These are phyloP conservation scores for Gnomoniopsis sp. DNA, from an alignment of 2,329 filamentous ascomycete genomes.

Conservation along the genomic window DNA sequence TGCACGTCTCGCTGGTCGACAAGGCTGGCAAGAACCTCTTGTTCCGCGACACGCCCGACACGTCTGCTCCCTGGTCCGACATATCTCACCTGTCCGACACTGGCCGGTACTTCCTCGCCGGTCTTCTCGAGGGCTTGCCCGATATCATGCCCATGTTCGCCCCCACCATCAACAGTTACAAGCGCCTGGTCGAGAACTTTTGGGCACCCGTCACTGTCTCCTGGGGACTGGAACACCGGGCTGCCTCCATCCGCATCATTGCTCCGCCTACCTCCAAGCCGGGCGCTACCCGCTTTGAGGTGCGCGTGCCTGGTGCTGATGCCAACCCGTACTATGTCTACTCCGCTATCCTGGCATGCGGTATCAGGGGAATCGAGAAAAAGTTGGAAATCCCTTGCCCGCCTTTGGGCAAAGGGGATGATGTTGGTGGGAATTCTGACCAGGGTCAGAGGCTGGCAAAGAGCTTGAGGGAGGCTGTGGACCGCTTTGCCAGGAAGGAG, in stretches of 20 bases:
- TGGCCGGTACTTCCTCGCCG: slow-evolving; percentile 89
- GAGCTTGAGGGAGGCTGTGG: slow-evolving; percentile 79
- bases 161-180: slow-evolving; percentile 96
- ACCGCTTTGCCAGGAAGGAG: slow-evolving; percentile 68
- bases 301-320: slow-evolving; percentile 92
- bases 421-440: slow-evolving; percentile 70
- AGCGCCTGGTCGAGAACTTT: slow-evolving; percentile 96
- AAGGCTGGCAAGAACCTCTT: slow-evolving; percentile 81
- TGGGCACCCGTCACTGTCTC: slow-evolving; percentile 98
- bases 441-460: slow-evolving; percentile 77
- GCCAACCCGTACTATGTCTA: slow-evolving; percentile 86
- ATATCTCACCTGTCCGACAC: slow-evolving; percentile 79
- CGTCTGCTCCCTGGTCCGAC: slow-evolving; percentile 69
- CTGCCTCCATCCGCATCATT: slow-evolving; percentile 86
- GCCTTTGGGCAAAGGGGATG: slow-evolving; percentile 80
- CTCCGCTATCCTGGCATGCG: slow-evolving; percentile 79
- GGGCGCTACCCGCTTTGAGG: slow-evolving; percentile 85
- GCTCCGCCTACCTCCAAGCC: slow-evolving; percentile 81
- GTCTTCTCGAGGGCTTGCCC: slow-evolving; percentile 81
- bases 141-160: slow-evolving; percentile 95
- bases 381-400: slow-evolving; percentile 79
- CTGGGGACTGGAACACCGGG: slow-evolving; percentile 94
- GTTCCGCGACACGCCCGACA: slow-evolving; percentile 67
- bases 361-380: slow-evolving; percentile 90
- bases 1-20: slow-evolving; percentile 88